Evolutionary conservation across 2,329 filamentous ascomycete genomes (phyloP), one percentile per base, ranked within the genome.

Genomic region (Calycina herbarum): DNA sequence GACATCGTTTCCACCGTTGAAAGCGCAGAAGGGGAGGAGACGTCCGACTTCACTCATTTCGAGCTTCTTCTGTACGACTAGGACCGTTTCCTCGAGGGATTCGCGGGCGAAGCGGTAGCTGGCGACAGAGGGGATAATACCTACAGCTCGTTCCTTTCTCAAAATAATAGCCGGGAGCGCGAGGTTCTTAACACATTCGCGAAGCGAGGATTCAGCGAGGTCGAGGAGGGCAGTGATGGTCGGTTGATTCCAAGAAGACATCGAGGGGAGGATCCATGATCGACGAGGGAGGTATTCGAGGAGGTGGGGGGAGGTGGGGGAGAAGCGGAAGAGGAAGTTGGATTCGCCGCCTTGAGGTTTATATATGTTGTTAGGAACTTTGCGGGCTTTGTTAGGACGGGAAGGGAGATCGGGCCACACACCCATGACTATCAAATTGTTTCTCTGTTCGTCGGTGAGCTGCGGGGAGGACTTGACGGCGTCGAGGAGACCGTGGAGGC

Each of bases 1-100:
- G 54, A 98, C 93, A 77, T 99, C 95, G 68, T 95, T 94, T 11
- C 95, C 95, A 63, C 94, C 95, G 77, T 99, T 99, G 82, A 99
- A 99, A 27, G 95, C 95, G 76, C 95, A 99, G 76, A 98, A 99
- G 0, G 95, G 95, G 38, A 99, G 81, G 29, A 76, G 71, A 54
- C 81, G 78, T 1, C 90, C 90, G 35, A 90, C 90, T 0, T 85
- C 80, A 51, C 89, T 92, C 72, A 94, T 86, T 78, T 98, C 94
- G 4, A 99, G 84, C 59, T 93, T 93, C 77, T 96, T 94, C 78
- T 98, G 94, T 20, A 95, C 92, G 1, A 96, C 93, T 11, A 99
- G 83, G 0, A 99, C 95, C 0, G 94, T 97, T 80, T 99, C 95
- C 77, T 99, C 95, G 20, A 99, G 86, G 65, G 91, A 91, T 79